A percentile compares a stretch with the other conserved stretches of the same genome.
phyloP scores from a whole-genome alignment of 2,329 filamentous ascomycete genomes.

The Pseudogymnoascus sp. region DNA sequence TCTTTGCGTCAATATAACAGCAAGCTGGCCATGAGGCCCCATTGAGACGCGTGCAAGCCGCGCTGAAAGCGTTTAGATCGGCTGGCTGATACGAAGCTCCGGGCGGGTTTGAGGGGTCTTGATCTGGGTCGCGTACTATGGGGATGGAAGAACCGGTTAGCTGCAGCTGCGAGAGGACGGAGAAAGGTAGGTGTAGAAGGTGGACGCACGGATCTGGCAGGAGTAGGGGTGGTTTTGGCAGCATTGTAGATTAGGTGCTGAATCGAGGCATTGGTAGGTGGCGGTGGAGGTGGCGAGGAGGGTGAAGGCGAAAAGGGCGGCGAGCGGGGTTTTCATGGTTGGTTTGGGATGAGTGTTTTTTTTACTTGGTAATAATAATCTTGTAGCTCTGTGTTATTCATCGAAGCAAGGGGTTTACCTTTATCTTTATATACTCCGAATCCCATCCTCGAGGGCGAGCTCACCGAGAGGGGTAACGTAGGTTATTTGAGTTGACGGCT shows the following conservation, averaged over 20 bases:
- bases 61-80: neutral
- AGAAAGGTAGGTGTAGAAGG: neutral
- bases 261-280: neutral
- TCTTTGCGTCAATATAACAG: neutral
- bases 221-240: neutral
- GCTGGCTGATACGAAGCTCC: neutral
- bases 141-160: neutral
- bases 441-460: neutral
- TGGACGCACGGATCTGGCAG: neutral
- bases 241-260: neutral
- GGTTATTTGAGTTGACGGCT: slow-evolving; percentile 1
- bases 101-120: neutral
- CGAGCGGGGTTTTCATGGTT: neutral
- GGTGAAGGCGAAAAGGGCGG: neutral
- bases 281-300: neutral
- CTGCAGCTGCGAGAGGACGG: neutral
- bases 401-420: neutral
- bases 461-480: neutral
- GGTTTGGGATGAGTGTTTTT: neutral
- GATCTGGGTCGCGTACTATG: neutral
- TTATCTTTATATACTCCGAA: neutral
- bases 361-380: neutral
- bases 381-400: neutral
- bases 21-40: neutral
- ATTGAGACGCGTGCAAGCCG: neutral